Percentiles rank a stretch among this genome's conserved stretches.
phyloP scores from a whole-genome alignment of 106 monocot genomes.

The Narthecium ossifragum region DNA sequence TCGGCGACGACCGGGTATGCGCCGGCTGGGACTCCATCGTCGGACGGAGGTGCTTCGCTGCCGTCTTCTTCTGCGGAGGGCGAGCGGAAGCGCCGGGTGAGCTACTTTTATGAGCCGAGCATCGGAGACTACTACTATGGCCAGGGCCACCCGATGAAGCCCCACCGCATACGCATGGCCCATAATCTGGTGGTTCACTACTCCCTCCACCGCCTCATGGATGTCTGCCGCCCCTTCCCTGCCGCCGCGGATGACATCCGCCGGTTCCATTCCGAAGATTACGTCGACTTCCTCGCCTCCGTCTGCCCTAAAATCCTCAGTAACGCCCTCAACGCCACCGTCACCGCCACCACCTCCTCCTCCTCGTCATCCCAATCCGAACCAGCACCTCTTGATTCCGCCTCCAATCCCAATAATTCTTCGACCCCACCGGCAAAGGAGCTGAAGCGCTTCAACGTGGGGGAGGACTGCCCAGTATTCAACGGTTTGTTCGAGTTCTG shows the following conservation, averaged over 20 bases:
- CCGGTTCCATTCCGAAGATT: slow-evolving; percentile 10
- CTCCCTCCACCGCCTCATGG: slow-evolving; percentile 7
- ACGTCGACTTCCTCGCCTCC: slow-evolving; percentile 6
- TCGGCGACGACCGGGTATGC: too few relatives aligned
- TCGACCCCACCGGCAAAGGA: not conserved
- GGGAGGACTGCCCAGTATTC: not conserved
- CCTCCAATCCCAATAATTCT: too few relatives aligned
- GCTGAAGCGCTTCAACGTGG: not conserved
- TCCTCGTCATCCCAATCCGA: not conserved
- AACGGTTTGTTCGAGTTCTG: slow-evolving; percentile 6
- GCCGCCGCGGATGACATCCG: slow-evolving; percentile 2
- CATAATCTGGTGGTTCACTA: slow-evolving; percentile 8
- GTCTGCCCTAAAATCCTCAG: not conserved
- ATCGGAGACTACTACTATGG: slow-evolving; percentile 11
- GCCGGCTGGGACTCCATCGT: too few relatives aligned
- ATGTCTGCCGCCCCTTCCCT: slow-evolving; percentile 4
- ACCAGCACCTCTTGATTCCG: too few relatives aligned
- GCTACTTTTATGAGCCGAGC: slow-evolving; percentile 14
- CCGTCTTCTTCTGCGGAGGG: not conserved
- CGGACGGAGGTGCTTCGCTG: not conserved
- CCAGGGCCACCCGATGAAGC: slow-evolving; percentile 16
- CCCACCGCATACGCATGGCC: slow-evolving; percentile 9
- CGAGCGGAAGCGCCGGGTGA: slow-evolving; percentile 4
- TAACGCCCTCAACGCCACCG: not conserved
- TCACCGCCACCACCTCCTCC: not conserved